Conservation (phyloP, 176 grass and related monocot genomes). For the Musa acuminata region DNA sequence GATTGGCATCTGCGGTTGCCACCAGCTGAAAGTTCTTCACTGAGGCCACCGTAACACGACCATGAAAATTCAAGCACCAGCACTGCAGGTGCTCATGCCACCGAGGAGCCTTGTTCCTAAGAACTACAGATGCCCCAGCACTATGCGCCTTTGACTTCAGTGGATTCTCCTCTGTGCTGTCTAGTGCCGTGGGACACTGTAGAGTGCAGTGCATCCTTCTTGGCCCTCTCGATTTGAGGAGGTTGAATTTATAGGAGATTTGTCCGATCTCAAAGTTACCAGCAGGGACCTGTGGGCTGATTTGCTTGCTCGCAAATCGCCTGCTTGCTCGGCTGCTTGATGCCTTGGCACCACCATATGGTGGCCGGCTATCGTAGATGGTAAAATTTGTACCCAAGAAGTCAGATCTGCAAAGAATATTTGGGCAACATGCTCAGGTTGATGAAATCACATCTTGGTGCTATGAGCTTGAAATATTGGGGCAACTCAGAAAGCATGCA, state of each 20-base stretch:
- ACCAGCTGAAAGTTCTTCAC: constrained; percentile 24
- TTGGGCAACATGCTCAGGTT: not conserved
- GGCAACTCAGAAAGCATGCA: not conserved
- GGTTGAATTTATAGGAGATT: constrained; percentile 81
- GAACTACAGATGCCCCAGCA: not conserved
- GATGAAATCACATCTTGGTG: not conserved
- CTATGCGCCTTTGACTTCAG: not conserved
- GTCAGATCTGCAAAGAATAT: constrained; percentile 54
- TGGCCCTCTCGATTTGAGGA: constrained; percentile 89
- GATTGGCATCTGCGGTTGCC: not conserved
- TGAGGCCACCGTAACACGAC: constrained; percentile 13
- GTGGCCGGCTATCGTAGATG: constrained; percentile 60
- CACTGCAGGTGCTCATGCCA: constrained; percentile 22
- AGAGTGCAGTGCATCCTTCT: constrained; percentile 90
- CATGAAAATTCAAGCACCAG: constrained; percentile 25
- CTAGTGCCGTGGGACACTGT: constrained; percentile 34
- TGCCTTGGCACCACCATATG: constrained; percentile 49
- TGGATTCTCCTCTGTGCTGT: not conserved
- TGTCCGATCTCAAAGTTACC: constrained; percentile 61
- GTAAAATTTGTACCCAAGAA: constrained; percentile 90
- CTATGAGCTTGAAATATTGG: not conserved
- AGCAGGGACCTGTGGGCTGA: constrained; percentile 62
- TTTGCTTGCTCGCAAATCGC: constrained; percentile 70
- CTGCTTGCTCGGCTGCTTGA: constrained; percentile 47
- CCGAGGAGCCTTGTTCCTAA: constrained; percentile 16